Percentiles rank a stretch among this genome's conserved stretches.
Evolutionary conservation across 768 basidiomycete species (phyloP).

Genomic region (Tricholoma matsutake): DNA sequence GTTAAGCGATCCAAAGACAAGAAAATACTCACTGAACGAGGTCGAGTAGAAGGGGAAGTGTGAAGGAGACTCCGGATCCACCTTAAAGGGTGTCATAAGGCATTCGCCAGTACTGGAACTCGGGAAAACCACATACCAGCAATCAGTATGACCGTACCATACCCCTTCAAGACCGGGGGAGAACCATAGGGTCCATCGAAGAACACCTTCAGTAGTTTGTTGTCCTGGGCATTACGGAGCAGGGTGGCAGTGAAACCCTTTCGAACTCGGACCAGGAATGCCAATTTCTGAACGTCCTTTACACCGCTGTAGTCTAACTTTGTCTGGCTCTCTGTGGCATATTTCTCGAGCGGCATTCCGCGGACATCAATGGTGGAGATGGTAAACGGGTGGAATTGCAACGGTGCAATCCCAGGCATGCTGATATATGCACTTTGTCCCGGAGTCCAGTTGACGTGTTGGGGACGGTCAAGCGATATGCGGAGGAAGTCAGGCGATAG

Average conservation of each 20-base stretch:
- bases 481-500: constrained; percentile 46
- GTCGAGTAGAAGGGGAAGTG: constrained; percentile 41
- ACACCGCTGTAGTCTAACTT: neutral
- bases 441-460: constrained; percentile 41
- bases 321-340: neutral
- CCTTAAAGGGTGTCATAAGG: constrained; percentile 21
- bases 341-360: neutral
- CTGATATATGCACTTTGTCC: constrained; percentile 55
- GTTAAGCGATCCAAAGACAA: neutral
- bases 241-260: constrained; percentile 55
- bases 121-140: constrained; percentile 28
- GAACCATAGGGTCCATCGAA: constrained; percentile 52
- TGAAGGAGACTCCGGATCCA: constrained; percentile 49
- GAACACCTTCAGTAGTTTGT: constrained; percentile 36
- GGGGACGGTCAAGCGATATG: constrained; percentile 40
- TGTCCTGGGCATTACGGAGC: constrained; percentile 24
- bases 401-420: constrained; percentile 42
- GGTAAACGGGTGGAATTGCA: constrained; percentile 61
- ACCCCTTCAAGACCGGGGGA: constrained; percentile 33
- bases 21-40: constrained; percentile 36
- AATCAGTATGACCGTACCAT: constrained; percentile 38
- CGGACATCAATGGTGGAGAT: constrained; percentile 42
- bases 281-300: constrained; percentile 37
- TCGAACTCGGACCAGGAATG: constrained; percentile 58
- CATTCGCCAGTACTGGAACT: neutral